Base-by-base conservation (phyloP, 1,284 basidiomycete species). In the Cystobasidium slooffiae region DNA sequence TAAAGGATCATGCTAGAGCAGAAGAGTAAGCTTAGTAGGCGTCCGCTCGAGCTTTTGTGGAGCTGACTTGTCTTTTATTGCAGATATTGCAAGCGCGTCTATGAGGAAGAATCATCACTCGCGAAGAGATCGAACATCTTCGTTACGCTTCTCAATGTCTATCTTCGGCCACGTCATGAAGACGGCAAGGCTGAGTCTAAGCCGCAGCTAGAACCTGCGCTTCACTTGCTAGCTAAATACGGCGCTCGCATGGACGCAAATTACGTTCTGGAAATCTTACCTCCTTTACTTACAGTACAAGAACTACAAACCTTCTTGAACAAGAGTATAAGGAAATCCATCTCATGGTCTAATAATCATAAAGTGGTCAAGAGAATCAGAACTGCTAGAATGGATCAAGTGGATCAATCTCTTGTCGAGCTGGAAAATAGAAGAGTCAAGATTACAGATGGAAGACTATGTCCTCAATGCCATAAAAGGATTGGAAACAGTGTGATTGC, bases 401-500 rank as follows among this genome's bases (percentile, higher is more conserved):
- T 92, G 4, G 88, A 91, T 66, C 83, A 88, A 78, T 85, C 85
- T 68, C 80, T 97, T 78, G 89, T 94, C 85, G 84, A 84, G 43
- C 83, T 96, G 66, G 90, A 97, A 83, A 86, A 88, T 59, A 88
- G 88, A 79, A 85, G 91, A 68, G 94, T 99, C n/a, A 91, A 91
- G 79, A 89, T 99, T 53, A 91, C 90, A 0, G 95, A 98, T 81
- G 90, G 88, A 81, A 86, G 95, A 77, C 92, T 97, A 92, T 97
- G 97, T 80, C 94, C 94, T 0, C 91, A 94, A 80, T 99, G 96
- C 82, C 91, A 95, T 81, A 98, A 98, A 80, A 88, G 95, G 22
- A 85, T 99, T 39, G 97, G 97, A 0, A 91, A 90, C 78, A 95
- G 92, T 75, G 94, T 97, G 49, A 94, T 99, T 78, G 93, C 95